Conservation (phyloP, 352 stramenopile species). For the Globisporangium spiculum region DNA sequence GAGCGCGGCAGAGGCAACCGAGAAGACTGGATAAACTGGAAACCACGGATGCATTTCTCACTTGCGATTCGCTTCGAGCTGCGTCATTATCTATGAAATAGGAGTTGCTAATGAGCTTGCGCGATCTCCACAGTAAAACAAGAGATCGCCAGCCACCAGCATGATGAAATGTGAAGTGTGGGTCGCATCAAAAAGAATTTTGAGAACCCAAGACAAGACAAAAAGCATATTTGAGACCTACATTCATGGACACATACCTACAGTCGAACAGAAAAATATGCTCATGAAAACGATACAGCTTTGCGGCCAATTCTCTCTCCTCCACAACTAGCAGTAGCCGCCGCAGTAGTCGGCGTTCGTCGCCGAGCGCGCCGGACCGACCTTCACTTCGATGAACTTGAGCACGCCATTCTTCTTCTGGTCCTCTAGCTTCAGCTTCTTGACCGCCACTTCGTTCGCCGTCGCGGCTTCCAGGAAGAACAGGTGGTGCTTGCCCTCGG, state of each 20-base stretch:
- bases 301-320: neutral
- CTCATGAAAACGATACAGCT: neutral
- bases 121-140: neutral
- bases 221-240: neutral
- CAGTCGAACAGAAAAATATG: neutral
- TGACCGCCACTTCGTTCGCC: conserved; percentile 40
- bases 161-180: neutral
- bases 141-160: neutral
- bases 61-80: neutral
- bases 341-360: conserved; percentile 47
- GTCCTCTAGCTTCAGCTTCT: conserved; percentile 30
- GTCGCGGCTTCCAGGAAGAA: conserved; percentile 57
- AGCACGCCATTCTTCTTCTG: conserved; percentile 39
- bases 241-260: neutral
- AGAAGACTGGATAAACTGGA: neutral
- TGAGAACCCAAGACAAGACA: neutral
- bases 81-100: too few species aligned
- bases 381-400: conserved; percentile 42
- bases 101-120: too few species aligned
- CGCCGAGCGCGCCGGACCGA: conserved; percentile 42
- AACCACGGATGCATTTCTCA: neutral
- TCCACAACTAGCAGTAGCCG: conserved; percentile 47
- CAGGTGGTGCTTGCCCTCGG: conserved; percentile 42
- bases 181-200: too few species aligned
- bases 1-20: neutral